Conservation (phyloP, 140 eudicot genomes). For the Erigeron philadelphicus region DNA sequence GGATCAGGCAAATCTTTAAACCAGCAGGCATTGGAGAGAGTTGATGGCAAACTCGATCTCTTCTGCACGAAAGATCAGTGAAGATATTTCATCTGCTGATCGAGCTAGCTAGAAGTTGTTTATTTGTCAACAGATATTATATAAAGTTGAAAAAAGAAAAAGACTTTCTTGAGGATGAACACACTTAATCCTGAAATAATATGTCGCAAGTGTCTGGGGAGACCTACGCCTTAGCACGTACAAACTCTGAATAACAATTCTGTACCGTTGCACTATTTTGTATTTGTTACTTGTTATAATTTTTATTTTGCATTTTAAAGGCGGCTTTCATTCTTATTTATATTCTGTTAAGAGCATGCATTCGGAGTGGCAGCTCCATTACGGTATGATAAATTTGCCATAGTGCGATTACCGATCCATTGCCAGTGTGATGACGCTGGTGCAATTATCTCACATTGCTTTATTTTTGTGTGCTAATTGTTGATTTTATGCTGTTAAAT, state of each 20-base stretch:
- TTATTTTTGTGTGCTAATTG: too few species aligned
- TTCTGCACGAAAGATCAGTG: neutral
- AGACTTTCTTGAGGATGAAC: conserved; percentile 7
- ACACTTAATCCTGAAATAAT: neutral
- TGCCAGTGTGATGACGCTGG: too few species aligned
- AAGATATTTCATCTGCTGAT: neutral
- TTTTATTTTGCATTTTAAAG: neutral
- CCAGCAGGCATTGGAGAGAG: conserved; percentile 11
- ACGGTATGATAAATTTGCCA: too few species aligned
- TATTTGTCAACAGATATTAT: neutral
- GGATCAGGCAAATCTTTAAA: conserved; percentile 12
- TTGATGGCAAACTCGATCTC: too few species aligned
- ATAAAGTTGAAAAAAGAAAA: conserved; percentile 6
- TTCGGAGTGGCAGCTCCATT: too few species aligned
- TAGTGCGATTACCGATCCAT: too few species aligned
- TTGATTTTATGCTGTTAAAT: too few species aligned
- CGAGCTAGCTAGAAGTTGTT: conserved; percentile 18
- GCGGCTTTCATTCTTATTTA: neutral
- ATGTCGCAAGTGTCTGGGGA: too few species aligned
- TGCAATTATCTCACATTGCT: too few species aligned
- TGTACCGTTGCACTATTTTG: too few species aligned
- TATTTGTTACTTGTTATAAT: neutral
- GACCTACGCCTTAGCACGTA: too few species aligned
- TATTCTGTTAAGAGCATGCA: too few species aligned
- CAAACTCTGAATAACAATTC: neutral